Percentiles rank a stretch among this genome's conserved stretches.
Evolutionary conservation across 345 rosid species (phyloP).

Genomic region (Abelmoschus esculentus): DNA sequence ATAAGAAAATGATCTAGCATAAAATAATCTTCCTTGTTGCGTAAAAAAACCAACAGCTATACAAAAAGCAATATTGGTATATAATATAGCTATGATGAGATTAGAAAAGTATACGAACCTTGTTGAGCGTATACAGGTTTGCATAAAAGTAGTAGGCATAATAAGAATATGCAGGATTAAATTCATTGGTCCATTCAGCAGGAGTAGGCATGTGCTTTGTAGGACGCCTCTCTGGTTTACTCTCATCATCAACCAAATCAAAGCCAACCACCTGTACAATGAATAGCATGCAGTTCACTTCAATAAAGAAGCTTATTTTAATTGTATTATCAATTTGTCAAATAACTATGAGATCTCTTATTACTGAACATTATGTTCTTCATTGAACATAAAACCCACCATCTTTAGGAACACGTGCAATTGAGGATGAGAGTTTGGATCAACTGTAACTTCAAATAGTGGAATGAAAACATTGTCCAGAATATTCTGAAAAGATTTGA

Average conservation of each 20-base stretch:
- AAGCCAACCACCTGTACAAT: slow-evolving; percentile 42
- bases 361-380: neutral
- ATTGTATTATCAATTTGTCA: neutral
- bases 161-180: slow-evolving; percentile 52
- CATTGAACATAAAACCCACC: slow-evolving; percentile 13
- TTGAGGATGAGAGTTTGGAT: slow-evolving; percentile 52
- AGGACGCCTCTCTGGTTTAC: slow-evolving; percentile 56
- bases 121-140: slow-evolving; percentile 41
- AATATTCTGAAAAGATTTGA: slow-evolving; percentile 45
- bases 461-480: slow-evolving; percentile 48
- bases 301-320: neutral
- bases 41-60: slow-evolving; percentile 5
- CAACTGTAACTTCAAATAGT: slow-evolving; percentile 41
- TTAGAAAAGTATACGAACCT: slow-evolving; percentile 21
- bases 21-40: neutral
- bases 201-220: slow-evolving; percentile 55
- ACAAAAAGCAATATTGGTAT: neutral
- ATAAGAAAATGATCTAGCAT: neutral
- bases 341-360: neutral
- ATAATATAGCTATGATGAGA: neutral
- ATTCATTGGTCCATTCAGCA: slow-evolving; percentile 47
- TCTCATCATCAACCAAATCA: slow-evolving; percentile 56
- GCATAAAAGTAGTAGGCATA: slow-evolving; percentile 52
- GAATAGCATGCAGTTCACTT: neutral
- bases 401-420: slow-evolving; percentile 36